Evolutionary conservation across 2,329 filamentous ascomycete genomes (phyloP).

Genomic region (Rugonectria rugulosa): DNA sequence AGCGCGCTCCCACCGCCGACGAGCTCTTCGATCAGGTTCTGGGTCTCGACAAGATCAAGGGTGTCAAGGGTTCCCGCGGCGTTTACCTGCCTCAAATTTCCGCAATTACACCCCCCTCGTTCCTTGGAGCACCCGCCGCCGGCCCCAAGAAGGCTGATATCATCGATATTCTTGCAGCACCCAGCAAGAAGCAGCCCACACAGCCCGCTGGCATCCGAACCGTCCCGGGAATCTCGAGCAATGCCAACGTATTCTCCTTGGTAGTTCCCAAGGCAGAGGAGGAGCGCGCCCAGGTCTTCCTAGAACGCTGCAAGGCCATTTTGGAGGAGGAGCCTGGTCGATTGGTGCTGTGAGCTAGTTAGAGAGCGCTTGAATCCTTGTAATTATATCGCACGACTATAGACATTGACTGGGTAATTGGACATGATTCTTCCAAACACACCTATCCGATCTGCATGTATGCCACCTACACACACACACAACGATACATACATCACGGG

Average conservation of each 20-base stretch:
- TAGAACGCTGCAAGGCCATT: slow-evolving; percentile 85
- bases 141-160: slow-evolving; percentile 66
- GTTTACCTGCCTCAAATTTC: slow-evolving; percentile 76
- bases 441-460: too few species aligned
- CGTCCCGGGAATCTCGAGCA: slow-evolving; percentile 57
- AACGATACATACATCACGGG: too few species aligned
- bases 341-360: slow-evolving; percentile 66
- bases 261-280: slow-evolving; percentile 82
- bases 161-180: slow-evolving; percentile 77
- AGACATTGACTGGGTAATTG: slow-evolving; percentile 34
- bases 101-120: slow-evolving; percentile 57
- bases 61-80: slow-evolving; percentile 64
- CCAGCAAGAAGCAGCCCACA: slow-evolving; percentile 39
- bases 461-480: too few species aligned
- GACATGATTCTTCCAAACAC: slow-evolving; percentile 15
- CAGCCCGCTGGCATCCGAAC: slow-evolving; percentile 41
- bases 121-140: slow-evolving; percentile 43
- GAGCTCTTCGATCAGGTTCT: slow-evolving; percentile 92
- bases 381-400: slow-evolving; percentile 42
- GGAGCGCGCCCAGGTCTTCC: slow-evolving; percentile 79
- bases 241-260: slow-evolving; percentile 82
- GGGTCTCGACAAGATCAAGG: slow-evolving; percentile 63
- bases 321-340: slow-evolving; percentile 82
- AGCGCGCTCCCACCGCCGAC: slow-evolving; percentile 69
- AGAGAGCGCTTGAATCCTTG: slow-evolving; percentile 35